Percentiles rank a stretch among this genome's conserved stretches.
phyloP scores from a whole-genome alignment of 2,329 filamentous ascomycete species.

The Penicillium sclerotiorum region DNA sequence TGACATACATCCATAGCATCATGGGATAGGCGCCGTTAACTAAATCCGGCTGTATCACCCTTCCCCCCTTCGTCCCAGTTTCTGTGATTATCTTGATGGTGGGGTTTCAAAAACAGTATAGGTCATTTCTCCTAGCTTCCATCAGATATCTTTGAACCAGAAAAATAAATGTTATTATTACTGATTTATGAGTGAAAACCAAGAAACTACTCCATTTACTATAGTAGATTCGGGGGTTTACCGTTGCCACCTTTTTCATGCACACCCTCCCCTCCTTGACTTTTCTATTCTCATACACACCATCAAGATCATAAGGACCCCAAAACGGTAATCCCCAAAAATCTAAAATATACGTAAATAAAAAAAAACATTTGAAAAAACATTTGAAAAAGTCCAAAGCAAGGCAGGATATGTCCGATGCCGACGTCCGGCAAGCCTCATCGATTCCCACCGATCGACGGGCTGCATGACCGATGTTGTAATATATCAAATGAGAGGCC shows the following conservation, averaged over 20 bases:
- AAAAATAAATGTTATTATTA: neutral
- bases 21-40: slow-evolving; percentile 27
- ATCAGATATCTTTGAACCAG: neutral
- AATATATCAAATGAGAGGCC: slow-evolving; percentile 49
- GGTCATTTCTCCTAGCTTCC: slow-evolving; percentile 1
- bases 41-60: slow-evolving; percentile 31
- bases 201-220: neutral
- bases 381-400: neutral
- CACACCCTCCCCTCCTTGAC: slow-evolving; percentile 11
- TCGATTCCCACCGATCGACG: slow-evolving; percentile 45
- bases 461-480: slow-evolving; percentile 48
- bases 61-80: slow-evolving; percentile 25
- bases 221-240: slow-evolving; percentile 23
- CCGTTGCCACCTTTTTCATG: slow-evolving; percentile 22
- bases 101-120: neutral
- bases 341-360: slow-evolving; percentile 8
- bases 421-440: slow-evolving; percentile 38
- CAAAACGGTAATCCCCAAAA: slow-evolving; percentile 3
- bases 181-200: neutral
- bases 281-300: neutral
- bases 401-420: slow-evolving; percentile 30
- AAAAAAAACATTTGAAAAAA: slow-evolving; percentile 11
- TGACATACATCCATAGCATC: slow-evolving; percentile 26
- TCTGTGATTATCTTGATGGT: slow-evolving; percentile 15
- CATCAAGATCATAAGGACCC: neutral